phyloP scores from a whole-genome alignment of 1,284 basidiomycete genomes.

The Salmacisia buchloeana region DNA sequence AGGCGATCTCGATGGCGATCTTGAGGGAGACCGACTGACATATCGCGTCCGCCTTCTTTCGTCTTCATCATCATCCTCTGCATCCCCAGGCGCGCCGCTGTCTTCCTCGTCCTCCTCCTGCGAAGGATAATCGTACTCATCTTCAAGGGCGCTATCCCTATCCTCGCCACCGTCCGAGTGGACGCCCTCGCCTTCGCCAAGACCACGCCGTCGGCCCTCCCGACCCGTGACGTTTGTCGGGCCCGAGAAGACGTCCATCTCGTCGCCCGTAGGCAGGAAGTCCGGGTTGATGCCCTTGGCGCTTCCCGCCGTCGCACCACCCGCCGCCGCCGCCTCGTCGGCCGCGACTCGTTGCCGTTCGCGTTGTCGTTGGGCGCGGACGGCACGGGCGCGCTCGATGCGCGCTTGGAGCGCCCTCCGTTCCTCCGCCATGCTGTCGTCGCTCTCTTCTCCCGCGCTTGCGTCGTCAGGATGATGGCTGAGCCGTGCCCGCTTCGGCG shows the following conservation, averaged over 20 bases:
- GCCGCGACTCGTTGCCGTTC: background rate
- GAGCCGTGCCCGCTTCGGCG: background rate
- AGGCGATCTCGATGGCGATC: constrained; percentile 24
- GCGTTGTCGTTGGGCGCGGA: background rate
- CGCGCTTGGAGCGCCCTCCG: background rate
- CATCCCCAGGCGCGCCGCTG: background rate
- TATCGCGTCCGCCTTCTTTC: constrained; percentile 20
- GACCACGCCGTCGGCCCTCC: background rate
- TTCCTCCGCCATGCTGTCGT: constrained; percentile 2
- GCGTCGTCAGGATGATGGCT: background rate
- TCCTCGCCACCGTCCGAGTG: background rate
- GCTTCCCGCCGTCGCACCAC: too few species aligned
- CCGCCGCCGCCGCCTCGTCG: too few species aligned
- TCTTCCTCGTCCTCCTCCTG: constrained; percentile 12
- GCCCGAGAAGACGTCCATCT: background rate
- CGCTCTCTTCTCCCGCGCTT: constrained; percentile 3
- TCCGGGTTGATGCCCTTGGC: constrained; percentile 2
- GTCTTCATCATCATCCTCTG: background rate
- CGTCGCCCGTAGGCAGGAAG: background rate
- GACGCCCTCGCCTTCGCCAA: too few species aligned
- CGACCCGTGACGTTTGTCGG: background rate
- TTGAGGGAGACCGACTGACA: constrained; percentile 21
- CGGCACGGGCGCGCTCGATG: background rate
- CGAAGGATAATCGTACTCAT: background rate
- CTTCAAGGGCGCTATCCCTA: too few species aligned